phyloP scores from a whole-genome alignment of 2,329 filamentous ascomycete genomes.

The Epichloe hybrida region DNA sequence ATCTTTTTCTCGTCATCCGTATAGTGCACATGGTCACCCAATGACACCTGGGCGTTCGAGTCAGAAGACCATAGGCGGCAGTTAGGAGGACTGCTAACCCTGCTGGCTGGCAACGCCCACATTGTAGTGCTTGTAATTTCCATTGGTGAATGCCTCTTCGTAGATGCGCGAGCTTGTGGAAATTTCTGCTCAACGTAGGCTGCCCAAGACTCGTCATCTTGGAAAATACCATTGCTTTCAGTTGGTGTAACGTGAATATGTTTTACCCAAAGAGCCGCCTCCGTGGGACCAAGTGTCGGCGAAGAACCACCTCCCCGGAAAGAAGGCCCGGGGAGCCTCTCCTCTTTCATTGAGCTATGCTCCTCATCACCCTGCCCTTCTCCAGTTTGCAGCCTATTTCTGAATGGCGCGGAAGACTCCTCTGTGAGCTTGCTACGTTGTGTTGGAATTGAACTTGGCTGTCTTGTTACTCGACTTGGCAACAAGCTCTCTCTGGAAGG shows the following conservation, averaged over 20 bases:
- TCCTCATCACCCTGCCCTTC: not conserved
- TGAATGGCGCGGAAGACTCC: not conserved
- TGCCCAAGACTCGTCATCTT: conserved; percentile 10
- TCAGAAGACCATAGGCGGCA: not conserved
- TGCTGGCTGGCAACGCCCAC: conserved; percentile 14
- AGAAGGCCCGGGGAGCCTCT: not conserved
- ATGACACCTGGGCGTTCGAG: not conserved
- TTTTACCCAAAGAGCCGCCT: not conserved
- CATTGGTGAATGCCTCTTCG: conserved; percentile 12
- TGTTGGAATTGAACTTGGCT: not conserved
- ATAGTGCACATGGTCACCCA: not conserved
- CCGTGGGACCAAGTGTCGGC: not conserved
- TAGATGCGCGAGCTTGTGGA: conserved; percentile 14
- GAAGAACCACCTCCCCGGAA: not conserved
- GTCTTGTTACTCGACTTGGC: conserved; percentile 17
- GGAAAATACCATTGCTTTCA: conserved; percentile 17
- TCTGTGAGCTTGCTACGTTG: not conserved
- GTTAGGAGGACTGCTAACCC: not conserved
- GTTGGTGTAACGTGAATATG: not conserved
- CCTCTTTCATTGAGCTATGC: not conserved
- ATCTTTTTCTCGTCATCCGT: not conserved
- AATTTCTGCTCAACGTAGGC: not conserved
- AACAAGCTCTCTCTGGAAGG: conserved; percentile 39
- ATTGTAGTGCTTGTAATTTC: conserved; percentile 22
- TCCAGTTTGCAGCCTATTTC: not conserved